Evolutionary conservation across 352 stramenopile genomes (phyloP).

Genomic region (Phytophthora lateralis): DNA sequence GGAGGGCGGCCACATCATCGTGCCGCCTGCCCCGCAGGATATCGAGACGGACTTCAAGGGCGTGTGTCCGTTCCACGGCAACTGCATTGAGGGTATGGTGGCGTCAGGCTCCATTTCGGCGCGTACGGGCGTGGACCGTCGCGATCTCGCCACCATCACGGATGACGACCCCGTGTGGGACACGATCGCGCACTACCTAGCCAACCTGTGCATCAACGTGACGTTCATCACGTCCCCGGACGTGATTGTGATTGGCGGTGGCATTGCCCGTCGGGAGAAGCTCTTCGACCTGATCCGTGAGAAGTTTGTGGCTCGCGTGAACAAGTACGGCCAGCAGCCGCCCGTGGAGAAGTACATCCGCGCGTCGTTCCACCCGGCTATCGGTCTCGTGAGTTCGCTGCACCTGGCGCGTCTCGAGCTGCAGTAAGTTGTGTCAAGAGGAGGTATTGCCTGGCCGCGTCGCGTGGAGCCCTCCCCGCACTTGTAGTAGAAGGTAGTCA

Average conservation of each 20-base stretch:
- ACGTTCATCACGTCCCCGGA: constrained; percentile 93
- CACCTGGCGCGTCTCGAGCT: constrained; percentile 78
- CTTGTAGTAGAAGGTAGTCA: constrained; percentile 39
- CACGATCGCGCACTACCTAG: constrained; percentile 95
- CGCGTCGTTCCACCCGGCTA: constrained; percentile 81
- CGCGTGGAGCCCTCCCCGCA: constrained; percentile 4
- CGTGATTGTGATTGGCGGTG: constrained; percentile 96
- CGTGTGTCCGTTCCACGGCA: constrained; percentile 89
- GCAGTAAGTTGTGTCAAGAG: constrained; percentile 32
- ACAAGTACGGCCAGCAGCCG: constrained; percentile 83
- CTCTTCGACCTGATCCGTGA: constrained; percentile 85
- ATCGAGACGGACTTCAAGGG: constrained; percentile 78
- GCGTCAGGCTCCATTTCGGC: constrained; percentile 90
- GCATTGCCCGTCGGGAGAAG: constrained; percentile 91
- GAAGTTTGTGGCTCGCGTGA: constrained; percentile 80
- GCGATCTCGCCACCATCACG: constrained; percentile 68
- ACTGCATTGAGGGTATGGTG: constrained; percentile 94
- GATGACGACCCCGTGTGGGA: constrained; percentile 94
- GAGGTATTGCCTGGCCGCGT: not conserved
- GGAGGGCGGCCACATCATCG: constrained; percentile 87
- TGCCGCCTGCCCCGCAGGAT: constrained; percentile 77
- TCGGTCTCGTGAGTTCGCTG: constrained; percentile 85
- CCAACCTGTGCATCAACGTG: constrained; percentile 94
- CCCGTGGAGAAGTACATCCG: constrained; percentile 79
- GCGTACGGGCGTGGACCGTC: constrained; percentile 78